A percentile compares a stretch with the other conserved stretches of the same genome.
Conservation (phyloP, 805 yeast genomes). For the Limtongia smithiae region DNA sequence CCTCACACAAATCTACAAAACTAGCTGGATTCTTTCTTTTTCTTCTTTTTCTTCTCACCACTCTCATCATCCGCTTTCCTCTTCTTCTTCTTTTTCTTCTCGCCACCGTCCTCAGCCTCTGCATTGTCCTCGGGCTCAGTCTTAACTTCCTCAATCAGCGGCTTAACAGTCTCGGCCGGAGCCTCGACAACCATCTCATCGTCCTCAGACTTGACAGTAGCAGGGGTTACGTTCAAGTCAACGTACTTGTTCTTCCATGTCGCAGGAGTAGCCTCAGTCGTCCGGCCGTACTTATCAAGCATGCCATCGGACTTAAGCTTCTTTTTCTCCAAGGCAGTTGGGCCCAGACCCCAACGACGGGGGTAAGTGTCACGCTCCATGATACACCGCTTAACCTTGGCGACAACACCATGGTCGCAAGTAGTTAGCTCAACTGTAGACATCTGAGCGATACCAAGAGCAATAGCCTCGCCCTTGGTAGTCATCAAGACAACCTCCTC, state of each 20-base stretch:
- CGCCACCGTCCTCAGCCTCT: conserved; percentile 13
- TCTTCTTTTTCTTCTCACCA: conserved; percentile 19
- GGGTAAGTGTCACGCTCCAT: conserved; percentile 99
- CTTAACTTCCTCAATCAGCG: conserved; percentile 44
- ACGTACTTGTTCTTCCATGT: conserved; percentile 85
- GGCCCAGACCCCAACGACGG: conserved; percentile 99
- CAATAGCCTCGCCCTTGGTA: conserved; percentile 99
- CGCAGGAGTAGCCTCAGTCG: conserved; percentile 89
- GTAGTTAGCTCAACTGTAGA: conserved; percentile 93
- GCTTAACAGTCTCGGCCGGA: conserved; percentile 60
- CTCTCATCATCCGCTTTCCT: conserved; percentile 21
- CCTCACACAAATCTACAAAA: too few relatives aligned
- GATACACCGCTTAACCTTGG: conserved; percentile 97
- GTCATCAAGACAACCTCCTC: conserved; percentile 98
- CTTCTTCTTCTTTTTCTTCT: conserved; percentile 28
- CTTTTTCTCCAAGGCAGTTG: conserved; percentile 97
- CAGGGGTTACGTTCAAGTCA: conserved; percentile 50
- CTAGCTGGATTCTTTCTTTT: conserved; percentile 13
- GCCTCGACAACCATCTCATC: conserved; percentile 41
- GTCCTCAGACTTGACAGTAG: conserved; percentile 39
- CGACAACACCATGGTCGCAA: conserved; percentile 98
- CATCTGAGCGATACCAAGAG: conserved; percentile 98
- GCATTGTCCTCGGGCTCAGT: conserved; percentile 18
- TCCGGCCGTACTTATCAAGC: conserved; percentile 92
- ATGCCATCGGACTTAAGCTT: conserved; percentile 96